Conservation (phyloP, 2,329 filamentous ascomycete genomes). For the Myriosclerotinia curreyana region DNA sequence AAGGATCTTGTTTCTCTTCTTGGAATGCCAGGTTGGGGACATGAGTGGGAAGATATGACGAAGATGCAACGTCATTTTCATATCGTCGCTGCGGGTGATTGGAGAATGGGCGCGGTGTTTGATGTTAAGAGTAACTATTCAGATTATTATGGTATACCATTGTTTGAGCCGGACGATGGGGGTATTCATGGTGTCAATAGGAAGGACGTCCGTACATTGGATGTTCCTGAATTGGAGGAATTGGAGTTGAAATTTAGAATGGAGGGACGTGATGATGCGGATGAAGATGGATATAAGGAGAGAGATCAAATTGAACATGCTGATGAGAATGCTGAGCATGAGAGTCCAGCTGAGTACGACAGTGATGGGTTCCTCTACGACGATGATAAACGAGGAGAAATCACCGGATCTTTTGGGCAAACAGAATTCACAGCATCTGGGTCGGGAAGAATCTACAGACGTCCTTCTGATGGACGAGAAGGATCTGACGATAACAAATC, state of each 20-base stretch:
- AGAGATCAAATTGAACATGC: not conserved
- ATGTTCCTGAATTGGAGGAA: not conserved
- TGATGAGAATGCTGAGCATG: not conserved
- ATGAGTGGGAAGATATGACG: conserved; percentile 3
- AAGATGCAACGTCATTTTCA: conserved; percentile 17
- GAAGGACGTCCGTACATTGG: not conserved
- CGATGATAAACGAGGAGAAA: not conserved
- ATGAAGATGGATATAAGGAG: not conserved
- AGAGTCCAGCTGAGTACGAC: not conserved
- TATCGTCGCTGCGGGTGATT: conserved; percentile 17
- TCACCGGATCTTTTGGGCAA: not conserved
- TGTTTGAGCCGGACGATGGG: conserved; percentile 11
- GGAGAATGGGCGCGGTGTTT: conserved; percentile 13
- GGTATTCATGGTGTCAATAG: not conserved
- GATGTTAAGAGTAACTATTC: conserved; percentile 17
- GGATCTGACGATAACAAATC: not conserved
- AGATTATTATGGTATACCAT: conserved; percentile 14
- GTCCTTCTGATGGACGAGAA: not conserved
- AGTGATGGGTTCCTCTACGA: conserved; percentile 9
- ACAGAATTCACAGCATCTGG: not conserved
- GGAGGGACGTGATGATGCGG: not conserved
- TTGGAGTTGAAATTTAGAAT: not conserved
- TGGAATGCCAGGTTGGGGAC: not conserved
- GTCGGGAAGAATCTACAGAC: not conserved
- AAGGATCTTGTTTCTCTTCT: conserved; percentile 2